Evolutionary conservation across 1,139 yeast genomes (phyloP), one percentile per base, ranked within the genome.

Genomic region (Blastobotrys serpentis): DNA sequence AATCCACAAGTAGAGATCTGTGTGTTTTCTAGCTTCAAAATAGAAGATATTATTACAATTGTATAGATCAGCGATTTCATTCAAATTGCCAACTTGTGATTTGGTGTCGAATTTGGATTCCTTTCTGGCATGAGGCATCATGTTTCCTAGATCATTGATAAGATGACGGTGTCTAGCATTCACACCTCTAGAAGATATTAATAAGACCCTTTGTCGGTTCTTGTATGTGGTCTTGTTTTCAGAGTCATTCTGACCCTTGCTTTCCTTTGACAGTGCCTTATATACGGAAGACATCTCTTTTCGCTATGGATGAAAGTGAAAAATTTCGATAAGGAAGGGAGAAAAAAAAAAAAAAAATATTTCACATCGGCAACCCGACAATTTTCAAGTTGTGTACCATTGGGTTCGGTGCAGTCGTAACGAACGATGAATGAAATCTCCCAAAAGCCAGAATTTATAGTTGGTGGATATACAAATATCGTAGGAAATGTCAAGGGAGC

Each of bases 61-160:
- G 78, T 92, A 89, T 56, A 94, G 76, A 65, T 94, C 98, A 2
- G 98, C 98, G 55, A 90, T 86, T 71, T 92, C 98, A 64, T 92
- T 92, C 56, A 92, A 76, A 68, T 88, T 95, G 65, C 81, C 79
- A 56, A 92, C 76, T 68, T 88, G 87, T 68, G 90, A 87, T 71
- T 92, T 94, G 54, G 90, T 84, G 69, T 94, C 98, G 62, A 92
- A 78, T 69, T 94, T 92, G 53, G 98, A 95, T 70, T 92, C 98
- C 67, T 90, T 92, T 68, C 97, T 83, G 40, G 96, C 86, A 66
- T 92, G 98, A 53, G 99, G 98, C 67, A 94, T 71, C 67, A 94
- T 74, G 40, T 81, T 72, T 55, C 82, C 74, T 57, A 92, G 73
- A 69, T 94, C 98, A 59, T 81, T 78, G 58, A 92, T 87, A 62